Percentiles rank a stretch among this genome's conserved stretches.
Evolutionary conservation across 129 eudicot genomes (phyloP).

Genomic region (Tanacetum coccineum): DNA sequence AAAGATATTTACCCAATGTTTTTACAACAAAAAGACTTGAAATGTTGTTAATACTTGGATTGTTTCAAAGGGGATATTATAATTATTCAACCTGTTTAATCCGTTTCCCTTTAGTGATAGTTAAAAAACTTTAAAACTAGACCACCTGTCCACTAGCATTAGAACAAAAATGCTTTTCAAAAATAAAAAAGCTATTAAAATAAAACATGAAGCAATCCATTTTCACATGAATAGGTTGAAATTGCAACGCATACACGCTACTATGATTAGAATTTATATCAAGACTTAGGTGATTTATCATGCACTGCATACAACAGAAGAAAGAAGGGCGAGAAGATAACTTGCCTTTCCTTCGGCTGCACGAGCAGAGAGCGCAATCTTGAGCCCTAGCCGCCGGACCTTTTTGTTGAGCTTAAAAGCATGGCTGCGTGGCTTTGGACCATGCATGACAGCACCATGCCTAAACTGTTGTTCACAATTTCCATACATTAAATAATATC

Average conservation of each 20-base stretch:
- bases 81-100: not conserved
- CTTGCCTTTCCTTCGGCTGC: slow-evolving; percentile 99
- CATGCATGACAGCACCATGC: slow-evolving; percentile 84
- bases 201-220: not conserved
- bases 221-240: not conserved
- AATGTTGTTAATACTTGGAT: not conserved
- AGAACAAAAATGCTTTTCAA: too few relatives aligned
- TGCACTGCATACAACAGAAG: not conserved
- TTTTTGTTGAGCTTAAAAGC: slow-evolving; percentile 86
- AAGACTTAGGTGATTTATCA: not conserved
- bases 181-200: not conserved
- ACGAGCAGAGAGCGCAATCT: slow-evolving; percentile 87
- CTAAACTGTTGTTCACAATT: slow-evolving; percentile 60
- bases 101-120: not conserved
- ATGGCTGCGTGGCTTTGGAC: slow-evolving; percentile 98
- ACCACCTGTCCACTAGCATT: not conserved
- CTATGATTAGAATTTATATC: not conserved
- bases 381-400: slow-evolving; percentile 83
- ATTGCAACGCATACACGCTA: not conserved
- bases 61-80: too few relatives aligned
- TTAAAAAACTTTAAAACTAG: not conserved
- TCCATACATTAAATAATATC: slow-evolving; percentile 7
- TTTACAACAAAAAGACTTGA: not conserved
- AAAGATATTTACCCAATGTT: not conserved
- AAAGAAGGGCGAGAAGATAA: slow-evolving; percentile 14